These are phyloP conservation scores for Stevia rebaudiana DNA, from an alignment of 140 eudicot species.

Conservation along the genomic window DNA sequence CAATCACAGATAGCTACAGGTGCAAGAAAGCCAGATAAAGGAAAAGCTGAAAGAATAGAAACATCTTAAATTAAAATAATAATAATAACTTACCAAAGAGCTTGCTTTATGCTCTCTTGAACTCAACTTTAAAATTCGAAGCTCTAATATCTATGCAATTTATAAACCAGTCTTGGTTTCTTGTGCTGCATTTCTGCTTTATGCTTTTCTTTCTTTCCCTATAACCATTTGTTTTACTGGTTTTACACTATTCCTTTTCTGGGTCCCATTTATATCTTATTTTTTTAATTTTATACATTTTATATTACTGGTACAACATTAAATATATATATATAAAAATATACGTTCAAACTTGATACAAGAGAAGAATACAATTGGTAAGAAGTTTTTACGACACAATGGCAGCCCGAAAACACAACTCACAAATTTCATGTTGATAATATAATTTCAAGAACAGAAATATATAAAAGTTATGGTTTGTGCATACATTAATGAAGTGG, in stretches of 20 bases:
- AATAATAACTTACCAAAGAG: slow-evolving; percentile 21
- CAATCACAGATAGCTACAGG: slow-evolving; percentile 43
- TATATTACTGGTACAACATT: neutral
- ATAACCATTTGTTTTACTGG: slow-evolving; percentile 22
- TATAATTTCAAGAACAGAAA: slow-evolving; percentile 14
- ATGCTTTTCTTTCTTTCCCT: slow-evolving; percentile 66
- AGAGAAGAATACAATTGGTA: slow-evolving; percentile 15
- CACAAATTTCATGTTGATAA: slow-evolving; percentile 7
- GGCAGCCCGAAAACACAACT: slow-evolving; percentile 25
- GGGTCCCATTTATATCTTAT: slow-evolving; percentile 26
- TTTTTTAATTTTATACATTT: slow-evolving; percentile 3
- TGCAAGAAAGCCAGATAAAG: slow-evolving; percentile 87
- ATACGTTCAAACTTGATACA: slow-evolving; percentile 19
- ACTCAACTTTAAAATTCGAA: slow-evolving; percentile 55
- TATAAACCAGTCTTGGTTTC: slow-evolving; percentile 42
- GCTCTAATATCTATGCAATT: slow-evolving; percentile 59
- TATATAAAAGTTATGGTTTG: neutral
- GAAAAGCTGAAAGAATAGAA: slow-evolving; percentile 44
- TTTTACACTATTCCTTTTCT: slow-evolving; percentile 22
- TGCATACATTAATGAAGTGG: slow-evolving; percentile 28
- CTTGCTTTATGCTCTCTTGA: slow-evolving; percentile 50
- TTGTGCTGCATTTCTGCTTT: slow-evolving; percentile 63
- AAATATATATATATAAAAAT: slow-evolving; percentile 12
- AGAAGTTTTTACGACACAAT: slow-evolving; percentile 22
- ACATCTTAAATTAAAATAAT: slow-evolving; percentile 19